These are phyloP conservation scores for Pulicaria dysenterica DNA, from an alignment of 129 eudicot genomes.

Conservation along the genomic window DNA sequence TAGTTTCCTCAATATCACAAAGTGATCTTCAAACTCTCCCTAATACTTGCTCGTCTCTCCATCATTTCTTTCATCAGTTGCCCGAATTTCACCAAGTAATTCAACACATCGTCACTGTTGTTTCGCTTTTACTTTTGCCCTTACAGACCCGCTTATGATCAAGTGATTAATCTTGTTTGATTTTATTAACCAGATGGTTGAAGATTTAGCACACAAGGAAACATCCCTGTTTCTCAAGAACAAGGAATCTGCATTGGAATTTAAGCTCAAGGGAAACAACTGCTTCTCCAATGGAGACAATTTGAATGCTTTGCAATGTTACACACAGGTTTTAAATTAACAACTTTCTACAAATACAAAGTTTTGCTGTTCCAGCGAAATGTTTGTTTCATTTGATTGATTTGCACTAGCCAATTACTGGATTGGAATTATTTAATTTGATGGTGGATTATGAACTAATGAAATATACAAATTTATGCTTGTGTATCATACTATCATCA, in stretches of 20 bases:
- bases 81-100: conserved; percentile 80
- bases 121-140: neutral
- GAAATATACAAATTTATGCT: neutral
- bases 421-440: neutral
- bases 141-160: neutral
- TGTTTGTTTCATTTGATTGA: neutral
- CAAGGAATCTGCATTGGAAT: conserved; percentile 68
- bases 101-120: neutral
- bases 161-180: neutral
- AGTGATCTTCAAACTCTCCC: conserved; percentile 44
- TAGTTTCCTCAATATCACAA: conserved; percentile 48
- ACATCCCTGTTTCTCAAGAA: conserved; percentile 62
- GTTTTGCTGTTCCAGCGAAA: neutral
- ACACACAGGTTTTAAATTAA: conserved; percentile 58
- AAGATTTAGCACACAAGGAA: conserved; percentile 60
- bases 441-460: conserved; percentile 22
- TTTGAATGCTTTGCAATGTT: conserved; percentile 58
- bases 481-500: neutral
- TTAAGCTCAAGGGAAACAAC: conserved; percentile 66
- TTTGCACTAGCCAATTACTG: conserved; percentile 3
- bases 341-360: neutral
- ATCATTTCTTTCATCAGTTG: conserved; percentile 51
- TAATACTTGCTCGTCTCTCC: conserved; percentile 62
- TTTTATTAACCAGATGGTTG: conserved; percentile 46
- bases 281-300: conserved; percentile 67